phyloP scores from a whole-genome alignment of 768 basidiomycete genomes.

The Solioccasus polychromus region DNA sequence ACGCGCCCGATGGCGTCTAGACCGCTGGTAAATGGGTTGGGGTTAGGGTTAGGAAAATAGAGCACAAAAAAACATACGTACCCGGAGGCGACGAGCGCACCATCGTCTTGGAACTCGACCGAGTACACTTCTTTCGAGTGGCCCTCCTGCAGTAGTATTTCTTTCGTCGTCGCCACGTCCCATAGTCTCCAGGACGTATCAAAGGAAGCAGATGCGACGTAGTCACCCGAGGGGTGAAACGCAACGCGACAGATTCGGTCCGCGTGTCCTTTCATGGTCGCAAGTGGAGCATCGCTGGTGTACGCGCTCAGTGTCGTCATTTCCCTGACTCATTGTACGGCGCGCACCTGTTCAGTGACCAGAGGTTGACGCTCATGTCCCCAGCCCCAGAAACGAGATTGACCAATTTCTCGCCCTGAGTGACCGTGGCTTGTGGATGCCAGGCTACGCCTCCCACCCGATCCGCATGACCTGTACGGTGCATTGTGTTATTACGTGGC shows the following conservation, averaged over 20 bases:
- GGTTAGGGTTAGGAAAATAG: not conserved
- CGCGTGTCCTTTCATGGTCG: slow-evolving; percentile 83
- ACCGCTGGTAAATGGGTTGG: slow-evolving; percentile 51
- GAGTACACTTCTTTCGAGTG: slow-evolving; percentile 97
- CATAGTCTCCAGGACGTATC: slow-evolving; percentile 98
- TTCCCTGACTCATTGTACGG: not conserved
- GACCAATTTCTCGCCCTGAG: slow-evolving; percentile 57
- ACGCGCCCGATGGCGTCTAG: slow-evolving; percentile 96
- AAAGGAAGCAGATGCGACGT: slow-evolving; percentile 92
- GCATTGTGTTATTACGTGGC: slow-evolving; percentile 7
- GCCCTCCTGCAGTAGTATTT: slow-evolving; percentile 90
- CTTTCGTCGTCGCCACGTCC: slow-evolving; percentile 82
- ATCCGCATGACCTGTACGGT: slow-evolving; percentile 71
- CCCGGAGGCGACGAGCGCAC: slow-evolving; percentile 91
- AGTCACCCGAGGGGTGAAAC: slow-evolving; percentile 94
- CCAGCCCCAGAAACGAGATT: slow-evolving; percentile 92
- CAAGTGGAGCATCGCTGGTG: slow-evolving; percentile 78
- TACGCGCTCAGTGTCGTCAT: slow-evolving; percentile 4
- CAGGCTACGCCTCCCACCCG: slow-evolving; percentile 95
- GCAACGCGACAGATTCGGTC: slow-evolving; percentile 90
- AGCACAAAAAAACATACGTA: slow-evolving; percentile 34
- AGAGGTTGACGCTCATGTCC: slow-evolving; percentile 81
- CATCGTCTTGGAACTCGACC: slow-evolving; percentile 95
- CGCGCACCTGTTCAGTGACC: slow-evolving; percentile 79
- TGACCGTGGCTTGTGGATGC: slow-evolving; percentile 90